Conservation (phyloP, 2,329 filamentous ascomycete genomes). For the Coleophoma cylindrospora region DNA sequence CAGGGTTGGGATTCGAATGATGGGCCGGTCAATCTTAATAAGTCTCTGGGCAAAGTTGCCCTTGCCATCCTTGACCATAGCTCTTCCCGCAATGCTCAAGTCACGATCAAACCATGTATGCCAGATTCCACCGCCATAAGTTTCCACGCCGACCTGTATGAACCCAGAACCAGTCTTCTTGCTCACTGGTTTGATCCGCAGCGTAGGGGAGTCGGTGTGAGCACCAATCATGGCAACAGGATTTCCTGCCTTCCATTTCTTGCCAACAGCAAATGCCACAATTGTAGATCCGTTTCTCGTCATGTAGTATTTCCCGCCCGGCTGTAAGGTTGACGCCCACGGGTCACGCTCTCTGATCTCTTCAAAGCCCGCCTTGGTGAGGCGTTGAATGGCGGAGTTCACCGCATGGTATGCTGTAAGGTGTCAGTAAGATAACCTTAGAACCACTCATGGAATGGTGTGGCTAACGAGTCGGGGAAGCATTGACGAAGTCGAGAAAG, state of each 20-base stretch:
- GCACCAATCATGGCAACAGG: constrained; percentile 90
- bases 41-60: constrained; percentile 78
- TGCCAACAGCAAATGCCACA: constrained; percentile 86
- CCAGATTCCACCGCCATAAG: constrained; percentile 95
- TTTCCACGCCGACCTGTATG: constrained; percentile 91
- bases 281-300: constrained; percentile 92
- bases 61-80: constrained; percentile 70
- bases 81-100: constrained; percentile 81
- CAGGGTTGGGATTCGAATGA: constrained; percentile 87
- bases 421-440: constrained; percentile 10
- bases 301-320: constrained; percentile 93
- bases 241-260: constrained; percentile 87
- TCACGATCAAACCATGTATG: constrained; percentile 98
- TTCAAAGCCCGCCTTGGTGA: constrained; percentile 80
- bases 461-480: constrained; percentile 80
- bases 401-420: constrained; percentile 86
- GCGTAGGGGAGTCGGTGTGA: constrained; percentile 90
- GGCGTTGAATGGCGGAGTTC: constrained; percentile 66
- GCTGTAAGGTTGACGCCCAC: constrained; percentile 74
- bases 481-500: constrained; percentile 91
- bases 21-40: constrained; percentile 84
- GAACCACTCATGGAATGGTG: neutral
- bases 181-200: constrained; percentile 90
- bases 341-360: constrained; percentile 86
- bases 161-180: constrained; percentile 85